Evolutionary conservation across 257 asterid species (phyloP), one percentile per base, ranked within the genome.

Genomic region (Ilex aquifolium): DNA sequence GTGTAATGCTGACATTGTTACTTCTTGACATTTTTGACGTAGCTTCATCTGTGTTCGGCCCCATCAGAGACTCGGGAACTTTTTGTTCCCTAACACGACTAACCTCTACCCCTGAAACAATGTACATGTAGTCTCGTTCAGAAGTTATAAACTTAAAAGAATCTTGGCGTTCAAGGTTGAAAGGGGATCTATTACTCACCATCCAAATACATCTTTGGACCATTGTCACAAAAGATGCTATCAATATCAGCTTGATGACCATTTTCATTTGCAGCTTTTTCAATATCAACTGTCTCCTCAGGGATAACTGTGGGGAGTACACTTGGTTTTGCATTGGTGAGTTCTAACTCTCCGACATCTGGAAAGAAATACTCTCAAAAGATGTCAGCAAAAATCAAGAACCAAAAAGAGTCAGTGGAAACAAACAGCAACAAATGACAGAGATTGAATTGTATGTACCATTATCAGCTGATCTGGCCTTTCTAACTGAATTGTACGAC

Each of bases 391-490:
- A 0, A 46, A 46, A 46, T 2, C 52, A 46, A 46, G 52, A 46
- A 10, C 42, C 42, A 36, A 36, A 4, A 36, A 36, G 8, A 36
- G 8, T 36, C 7, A 4, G 8, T 2, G 5, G 42, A 8, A 36
- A 36, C 42, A 36, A 36, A 36, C 27, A 21, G 27, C 27, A 21
- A 21, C 27, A 21, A 21, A 21, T 21, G 27, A 21, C 27, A 21
- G 27, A 21, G 27, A 21, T 21, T 21, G 27, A 36, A 36, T 36
- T 36, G 42, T 36, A 1, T 4, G 42, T 36, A 36, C 8, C 8
- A 66, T 74, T 59, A 72, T 83, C 92, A 9, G 82, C 50, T 49
- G 91, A 80, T 69, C 72, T 74, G 48, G 86, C 91, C 76, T 76
- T 82, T 68, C 76, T 74, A 69, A 68, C 70, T 39, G 89, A 72